Conservation (phyloP, 345 rosid species). For the Eucalyptus rudis region DNA sequence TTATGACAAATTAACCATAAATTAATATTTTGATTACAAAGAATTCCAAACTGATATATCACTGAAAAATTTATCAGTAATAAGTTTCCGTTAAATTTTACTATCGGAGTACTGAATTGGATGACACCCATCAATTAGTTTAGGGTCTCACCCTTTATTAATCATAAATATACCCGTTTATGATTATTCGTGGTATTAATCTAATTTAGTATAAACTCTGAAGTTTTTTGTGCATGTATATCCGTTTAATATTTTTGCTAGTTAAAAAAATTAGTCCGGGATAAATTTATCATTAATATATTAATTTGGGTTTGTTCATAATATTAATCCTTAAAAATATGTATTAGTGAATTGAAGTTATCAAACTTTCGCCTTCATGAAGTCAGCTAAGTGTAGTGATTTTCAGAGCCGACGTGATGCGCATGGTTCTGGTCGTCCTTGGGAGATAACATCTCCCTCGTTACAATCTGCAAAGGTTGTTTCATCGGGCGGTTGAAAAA, state of each 20-base stretch:
- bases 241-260: rapidly evolving
- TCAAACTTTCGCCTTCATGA: not conserved
- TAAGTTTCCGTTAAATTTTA: too few relatives aligned
- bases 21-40: too few relatives aligned
- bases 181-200: too few relatives aligned
- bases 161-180: rapidly evolving
- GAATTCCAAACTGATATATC: rapidly evolving
- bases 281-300: too few relatives aligned
- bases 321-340: not conserved
- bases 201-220: too few relatives aligned
- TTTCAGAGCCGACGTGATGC: not conserved
- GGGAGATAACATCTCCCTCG: not conserved
- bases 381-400: not conserved
- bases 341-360: not conserved
- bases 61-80: rapidly evolving
- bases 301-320: rapidly evolving
- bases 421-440: not conserved
- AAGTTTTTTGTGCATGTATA: too few relatives aligned
- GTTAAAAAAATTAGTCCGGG: rapidly evolving
- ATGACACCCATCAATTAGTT: rapidly evolving
- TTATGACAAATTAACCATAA: rapidly evolving
- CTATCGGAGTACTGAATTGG: rapidly evolving
- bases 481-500: not conserved
- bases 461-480: not conserved
- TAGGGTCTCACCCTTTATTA: rapidly evolving